Evolutionary conservation across 371 early-diverging fungal species (phyloP), one percentile per base, ranked within the genome.

Genomic region (Mortierella sp.): DNA sequence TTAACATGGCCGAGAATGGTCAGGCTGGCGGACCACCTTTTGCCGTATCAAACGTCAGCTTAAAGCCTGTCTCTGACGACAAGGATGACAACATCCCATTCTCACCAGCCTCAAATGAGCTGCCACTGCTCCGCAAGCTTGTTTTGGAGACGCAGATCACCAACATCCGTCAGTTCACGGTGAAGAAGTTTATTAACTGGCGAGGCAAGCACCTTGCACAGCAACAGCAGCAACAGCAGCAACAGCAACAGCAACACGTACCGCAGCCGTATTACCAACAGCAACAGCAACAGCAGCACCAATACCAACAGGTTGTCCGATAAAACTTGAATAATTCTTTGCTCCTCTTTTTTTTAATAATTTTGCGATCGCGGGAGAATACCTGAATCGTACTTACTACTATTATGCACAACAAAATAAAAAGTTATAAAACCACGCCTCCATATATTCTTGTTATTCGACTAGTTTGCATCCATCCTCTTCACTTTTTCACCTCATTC

Each of bases 111-210:
- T 2, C 37, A 37, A 75, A 75, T 23, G 79, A 82, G 67, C 56
- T 82, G 61, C 68, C 75, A 10, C 22, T 79, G 43, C 61, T 84
- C 8, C 70, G 81, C 59, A 80, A 83, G 19, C 60, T 82, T 4
- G 64, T 89, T 1, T 78, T 89, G 56, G 87, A 85, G 68, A 78
- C 85, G 10, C 82, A 85, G 64, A 77, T 86, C 64, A 83, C 78
- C 15, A 85, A 85, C 29, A 76, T 90, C 12, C 83, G 92, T 15
- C 83, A 83, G 59, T 69, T 81, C 23, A 86, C 88, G 0, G 88
- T 89, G 22, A 83, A 85, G 58, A 86, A 86, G 79, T 91, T 89
- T 75, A 83, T 87, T 26, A 76, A 80, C 60, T 89, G 90, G 90
- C 80, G 89, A 28, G 65, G 81, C 31, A 75, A 75, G 59, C 66